These are phyloP conservation scores for Lentinula raphanica DNA, from an alignment of 768 basidiomycete genomes.

Conservation along the genomic window DNA sequence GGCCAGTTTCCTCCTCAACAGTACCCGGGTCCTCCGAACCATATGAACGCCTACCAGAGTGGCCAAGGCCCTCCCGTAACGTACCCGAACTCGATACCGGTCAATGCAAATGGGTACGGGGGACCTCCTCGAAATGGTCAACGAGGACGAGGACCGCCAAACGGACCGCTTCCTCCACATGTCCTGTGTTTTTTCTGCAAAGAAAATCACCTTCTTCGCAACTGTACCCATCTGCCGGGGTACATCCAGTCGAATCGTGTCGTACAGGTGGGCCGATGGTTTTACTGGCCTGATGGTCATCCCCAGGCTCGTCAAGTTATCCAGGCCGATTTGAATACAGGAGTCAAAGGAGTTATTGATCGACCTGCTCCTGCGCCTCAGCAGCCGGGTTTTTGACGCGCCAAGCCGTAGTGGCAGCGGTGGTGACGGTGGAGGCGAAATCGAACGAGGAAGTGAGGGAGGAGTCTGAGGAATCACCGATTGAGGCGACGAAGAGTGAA, in stretches of 20 bases:
- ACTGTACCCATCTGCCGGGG: neutral
- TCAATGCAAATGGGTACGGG: neutral
- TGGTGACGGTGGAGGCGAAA: neutral
- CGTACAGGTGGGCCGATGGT: neutral
- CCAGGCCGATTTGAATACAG: neutral
- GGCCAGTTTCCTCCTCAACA: no score
- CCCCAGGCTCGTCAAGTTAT: neutral
- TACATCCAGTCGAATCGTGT: no score
- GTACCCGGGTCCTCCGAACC: no score
- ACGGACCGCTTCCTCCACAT: neutral
- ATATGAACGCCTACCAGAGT: no score
- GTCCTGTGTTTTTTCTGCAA: neutral
- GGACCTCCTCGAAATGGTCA: no score
- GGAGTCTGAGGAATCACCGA: no score
- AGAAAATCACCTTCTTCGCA: neutral
- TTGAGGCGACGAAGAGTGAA: no score
- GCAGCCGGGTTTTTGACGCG: neutral
- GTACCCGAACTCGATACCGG: neutral
- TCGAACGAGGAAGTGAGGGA: neutral
- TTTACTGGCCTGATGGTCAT: no score
- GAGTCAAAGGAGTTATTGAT: neutral
- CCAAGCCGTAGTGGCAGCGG: no score
- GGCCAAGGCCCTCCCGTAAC: neutral
- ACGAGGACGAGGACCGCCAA: no score
- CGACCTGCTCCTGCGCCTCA: no score